Evolutionary conservation across 139 green algal species (phyloP), one percentile per base, ranked within the genome.

Genomic region (Closterium sp.): DNA sequence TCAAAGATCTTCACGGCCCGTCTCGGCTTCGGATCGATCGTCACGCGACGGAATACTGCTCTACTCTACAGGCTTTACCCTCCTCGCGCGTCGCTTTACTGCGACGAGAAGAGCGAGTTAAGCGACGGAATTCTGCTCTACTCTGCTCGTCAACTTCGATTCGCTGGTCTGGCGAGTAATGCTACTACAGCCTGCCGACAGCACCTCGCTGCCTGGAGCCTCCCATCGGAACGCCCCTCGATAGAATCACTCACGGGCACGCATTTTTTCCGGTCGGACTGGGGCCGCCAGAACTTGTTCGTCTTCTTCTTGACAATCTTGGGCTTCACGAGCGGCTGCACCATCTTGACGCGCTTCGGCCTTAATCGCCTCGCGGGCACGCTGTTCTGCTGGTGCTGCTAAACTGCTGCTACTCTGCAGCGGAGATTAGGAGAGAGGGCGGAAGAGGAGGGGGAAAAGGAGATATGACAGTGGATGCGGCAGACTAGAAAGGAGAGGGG

Each of bases 281-380:
- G 91, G 23, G 34, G 25, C 25, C 91, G 89, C 23, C 84, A 90
- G 91, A 94, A 94, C 33, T 84, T 87, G 89, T 94, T 94, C 7
- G 89, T 28, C 23, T 90, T 34, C 91, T 94, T 94, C 91, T 94
- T 94, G 34, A 94, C 83, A 31, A 94, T 87, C 33, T 69, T 94
- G 69, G 32, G 88, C 91, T 92, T 94, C 91, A 94, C 91, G 23
- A 94, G 35, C 12, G 91, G 91, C 32, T 76, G 31, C 91, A 94
- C 91, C 91, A 94, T 94, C 55, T 83, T 85, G 87, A 84, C 89
- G 88, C 33, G 33, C 84, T 34, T 87, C 16, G 84, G 84, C 33
- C 84, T 34, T 34, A 34, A 34, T 34, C 84, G 84, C 84, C 84
- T 87, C 84, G 55, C 84, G 25, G 33, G 33, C 33, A 34, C 84